These are phyloP conservation scores for Fusarium sp. DNA, from an alignment of 2,329 filamentous ascomycete species.

Conservation along the genomic window DNA sequence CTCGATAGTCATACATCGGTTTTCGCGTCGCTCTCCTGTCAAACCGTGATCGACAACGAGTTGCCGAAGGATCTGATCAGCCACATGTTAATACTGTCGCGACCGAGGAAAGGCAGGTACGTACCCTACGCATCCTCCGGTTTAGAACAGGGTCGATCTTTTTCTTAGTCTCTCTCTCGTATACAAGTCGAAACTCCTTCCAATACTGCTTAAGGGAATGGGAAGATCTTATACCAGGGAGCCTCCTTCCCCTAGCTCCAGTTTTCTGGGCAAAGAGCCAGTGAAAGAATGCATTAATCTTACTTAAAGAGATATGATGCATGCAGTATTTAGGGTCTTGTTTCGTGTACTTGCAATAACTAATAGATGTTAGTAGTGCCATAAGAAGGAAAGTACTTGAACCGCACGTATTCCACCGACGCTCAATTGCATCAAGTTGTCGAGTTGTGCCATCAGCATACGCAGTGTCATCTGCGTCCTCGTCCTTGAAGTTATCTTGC, in stretches of 20 bases:
- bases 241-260: background rate
- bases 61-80: background rate
- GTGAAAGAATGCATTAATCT: background rate
- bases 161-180: background rate
- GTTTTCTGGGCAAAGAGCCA: background rate
- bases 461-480: background rate
- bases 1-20: conserved; percentile 1
- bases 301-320: background rate
- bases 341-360: background rate
- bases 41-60: background rate
- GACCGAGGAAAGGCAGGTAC: background rate
- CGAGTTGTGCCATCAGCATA: background rate
- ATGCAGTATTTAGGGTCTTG: background rate
- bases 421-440: background rate
- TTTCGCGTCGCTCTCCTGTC: background rate
- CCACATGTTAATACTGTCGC: background rate
- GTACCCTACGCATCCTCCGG: background rate
- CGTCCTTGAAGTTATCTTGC: background rate
- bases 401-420: background rate
- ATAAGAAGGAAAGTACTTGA: too few relatives aligned
- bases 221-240: background rate
- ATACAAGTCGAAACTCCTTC: background rate
- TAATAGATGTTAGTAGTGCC: background rate
- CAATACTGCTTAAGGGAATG: background rate
- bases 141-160: background rate